Conservation (phyloP, 2,329 filamentous ascomycete genomes). For the Sclerotinia spermophila region DNA sequence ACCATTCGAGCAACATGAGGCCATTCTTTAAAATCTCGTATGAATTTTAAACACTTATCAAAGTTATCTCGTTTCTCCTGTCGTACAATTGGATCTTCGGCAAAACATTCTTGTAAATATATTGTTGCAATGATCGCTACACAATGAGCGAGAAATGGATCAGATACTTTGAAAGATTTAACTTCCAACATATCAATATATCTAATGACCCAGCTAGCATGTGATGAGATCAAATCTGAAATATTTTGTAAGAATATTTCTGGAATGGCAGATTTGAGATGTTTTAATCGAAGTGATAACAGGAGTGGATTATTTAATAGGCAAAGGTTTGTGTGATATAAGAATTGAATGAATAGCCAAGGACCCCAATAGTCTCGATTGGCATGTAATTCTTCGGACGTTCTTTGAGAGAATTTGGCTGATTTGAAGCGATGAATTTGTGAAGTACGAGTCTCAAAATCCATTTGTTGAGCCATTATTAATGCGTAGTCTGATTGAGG, state of each 20-base stretch:
- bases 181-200: conserved; percentile 47
- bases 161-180: conserved; percentile 45
- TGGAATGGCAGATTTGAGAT: conserved; percentile 49
- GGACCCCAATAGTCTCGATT: conserved; percentile 51
- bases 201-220: conserved; percentile 52
- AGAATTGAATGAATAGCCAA: conserved; percentile 50
- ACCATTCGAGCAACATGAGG: conserved; percentile 45
- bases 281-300: conserved; percentile 49
- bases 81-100: conserved; percentile 37
- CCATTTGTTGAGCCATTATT: conserved; percentile 49
- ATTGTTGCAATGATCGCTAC: conserved; percentile 52
- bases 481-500: conserved; percentile 49
- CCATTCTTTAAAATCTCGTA: conserved; percentile 43
- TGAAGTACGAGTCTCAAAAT: conserved; percentile 50
- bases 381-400: conserved; percentile 42
- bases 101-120: conserved; percentile 51
- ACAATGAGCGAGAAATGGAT: conserved; percentile 48
- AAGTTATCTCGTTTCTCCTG: conserved; percentile 44
- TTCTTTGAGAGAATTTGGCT: conserved; percentile 45
- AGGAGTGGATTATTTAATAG: conserved; percentile 53
- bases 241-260: conserved; percentile 54
- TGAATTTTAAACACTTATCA: conserved; percentile 44
- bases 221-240: conserved; percentile 48
- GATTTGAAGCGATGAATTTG: conserved; percentile 49
- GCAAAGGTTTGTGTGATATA: conserved; percentile 51